Evolutionary conservation across 1,284 basidiomycete species (phyloP), one percentile per base, ranked within the genome.

Genomic region (Microbotryum silenes-acaulis): DNA sequence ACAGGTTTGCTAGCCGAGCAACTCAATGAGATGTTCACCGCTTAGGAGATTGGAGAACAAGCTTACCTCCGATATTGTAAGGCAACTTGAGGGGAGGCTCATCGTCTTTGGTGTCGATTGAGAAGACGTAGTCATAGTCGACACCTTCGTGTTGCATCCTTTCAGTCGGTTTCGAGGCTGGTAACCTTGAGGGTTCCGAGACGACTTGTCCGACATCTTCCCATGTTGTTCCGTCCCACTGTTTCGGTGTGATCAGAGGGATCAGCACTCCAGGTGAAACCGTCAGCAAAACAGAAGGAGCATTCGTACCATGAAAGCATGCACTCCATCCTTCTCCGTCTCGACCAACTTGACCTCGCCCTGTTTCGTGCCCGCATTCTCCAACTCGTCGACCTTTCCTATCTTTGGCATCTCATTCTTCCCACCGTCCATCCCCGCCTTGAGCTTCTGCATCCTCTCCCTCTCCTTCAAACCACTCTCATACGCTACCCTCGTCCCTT

Each of bases 71-170:
- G 10, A 53, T 33, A 45, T 97, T 97, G 77, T 89, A 97, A 0
- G 94, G 92, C 45, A 99, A 81, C 73, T 96, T 96, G 62, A 98
- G 79, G 2, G 93, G 86, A 6, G 94, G 93, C 44, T 84, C 84
- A 10, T 92, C 94, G 68, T 98, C 96, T 67, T 89, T 82, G 31
- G 97, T 88, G 72, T 97, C 96, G 21, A 99, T 93, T 70, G 94
- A 91, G 71, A 97, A 97, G 8, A 98, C 93, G 71, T 96, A 94
- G 77, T 99, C 96, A 72, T 93, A 98, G 76, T 96, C 92, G 72
- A 86, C 85, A 29, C 96, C 96, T 25, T 78, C 70, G 74, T 88
- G 54, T 31, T 51, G 6, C 62, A 54, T 66, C 56, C 47, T 49
- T 1, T n/a, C 3, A 2, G 51, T 45, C 0, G 16, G 2, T 3